A percentile compares a stretch with the other conserved stretches of the same genome.
These are phyloP conservation scores for Amphichorda felina DNA, from an alignment of 2,329 filamentous ascomycete genomes.

Conservation along the genomic window DNA sequence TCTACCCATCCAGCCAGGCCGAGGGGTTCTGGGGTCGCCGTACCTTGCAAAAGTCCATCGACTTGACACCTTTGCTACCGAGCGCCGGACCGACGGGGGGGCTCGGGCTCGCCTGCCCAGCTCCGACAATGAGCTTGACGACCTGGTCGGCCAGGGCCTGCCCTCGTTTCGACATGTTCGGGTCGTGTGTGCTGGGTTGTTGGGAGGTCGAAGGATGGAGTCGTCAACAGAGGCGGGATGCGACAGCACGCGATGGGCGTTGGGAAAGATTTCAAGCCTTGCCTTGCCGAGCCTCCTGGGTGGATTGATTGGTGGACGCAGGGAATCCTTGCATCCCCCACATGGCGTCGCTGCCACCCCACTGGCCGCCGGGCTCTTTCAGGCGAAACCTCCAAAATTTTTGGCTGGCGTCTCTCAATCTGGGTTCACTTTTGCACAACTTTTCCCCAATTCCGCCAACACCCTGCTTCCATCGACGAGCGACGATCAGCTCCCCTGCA, in stretches of 20 bases:
- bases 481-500: too few relatives aligned
- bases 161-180: constrained; percentile 39
- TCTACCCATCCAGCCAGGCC: not conserved
- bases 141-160: constrained; percentile 50
- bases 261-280: constrained; percentile 12
- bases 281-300: constrained; percentile 4
- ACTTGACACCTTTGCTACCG: constrained; percentile 96
- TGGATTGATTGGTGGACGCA: constrained; percentile 10
- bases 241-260: constrained; percentile 1
- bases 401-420: constrained; percentile 4
- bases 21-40: too few relatives aligned
- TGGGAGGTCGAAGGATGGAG: constrained; percentile 2
- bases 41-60: constrained; percentile 99
- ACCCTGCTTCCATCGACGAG: too few relatives aligned
- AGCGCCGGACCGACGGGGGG: constrained; percentile 93
- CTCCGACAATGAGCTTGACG: constrained; percentile 95
- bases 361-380: not conserved
- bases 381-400: constrained; percentile 9
- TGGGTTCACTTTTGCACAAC: not conserved
- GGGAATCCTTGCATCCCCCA: constrained; percentile 5
- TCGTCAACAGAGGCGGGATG: too few relatives aligned
- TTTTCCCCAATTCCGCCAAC: too few relatives aligned
- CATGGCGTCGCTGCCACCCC: not conserved
- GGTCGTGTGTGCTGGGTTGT: constrained; percentile 4
- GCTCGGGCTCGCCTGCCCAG: constrained; percentile 87